Evolutionary conservation across 176 grass and related monocot species (phyloP).

Genomic region (Phoenix roebelenii): DNA sequence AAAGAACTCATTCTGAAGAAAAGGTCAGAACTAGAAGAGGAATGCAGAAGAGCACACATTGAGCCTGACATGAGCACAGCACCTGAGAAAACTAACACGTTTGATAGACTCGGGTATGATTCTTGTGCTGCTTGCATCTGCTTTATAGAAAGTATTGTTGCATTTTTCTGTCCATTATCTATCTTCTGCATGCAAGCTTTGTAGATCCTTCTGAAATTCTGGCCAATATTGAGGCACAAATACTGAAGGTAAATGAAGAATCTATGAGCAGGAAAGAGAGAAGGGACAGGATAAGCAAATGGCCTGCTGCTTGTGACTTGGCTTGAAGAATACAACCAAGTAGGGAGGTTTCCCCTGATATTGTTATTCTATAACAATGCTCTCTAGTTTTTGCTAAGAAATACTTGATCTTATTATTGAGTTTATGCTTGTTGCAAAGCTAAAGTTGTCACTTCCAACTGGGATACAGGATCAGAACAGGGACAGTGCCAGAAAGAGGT

Average conservation of each 20-base stretch:
- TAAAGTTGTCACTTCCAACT: not conserved
- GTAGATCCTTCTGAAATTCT: slow-evolving; percentile 76
- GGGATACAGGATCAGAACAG: not conserved
- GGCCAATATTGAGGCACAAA: slow-evolving; percentile 69
- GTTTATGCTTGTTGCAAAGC: not conserved
- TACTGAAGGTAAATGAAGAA: slow-evolving; percentile 82
- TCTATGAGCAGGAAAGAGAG: slow-evolving; percentile 83
- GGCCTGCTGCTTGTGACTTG: slow-evolving; percentile 79
- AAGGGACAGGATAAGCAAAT: slow-evolving; percentile 89
- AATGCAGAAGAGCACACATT: slow-evolving; percentile 66
- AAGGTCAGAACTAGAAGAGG: slow-evolving; percentile 81
- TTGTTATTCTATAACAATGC: too few relatives aligned
- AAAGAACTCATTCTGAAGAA: slow-evolving; percentile 75
- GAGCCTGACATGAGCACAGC: slow-evolving; percentile 77
- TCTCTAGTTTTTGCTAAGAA: too few relatives aligned
- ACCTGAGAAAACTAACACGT: slow-evolving; percentile 64
- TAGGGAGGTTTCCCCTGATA: slow-evolving; percentile 12
- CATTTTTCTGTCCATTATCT: not conserved
- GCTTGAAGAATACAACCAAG: slow-evolving; percentile 98
- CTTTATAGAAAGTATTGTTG: too few relatives aligned
- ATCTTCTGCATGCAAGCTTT: slow-evolving; percentile 38
- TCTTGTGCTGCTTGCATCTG: slow-evolving; percentile 4
- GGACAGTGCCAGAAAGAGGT: not conserved
- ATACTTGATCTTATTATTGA: too few relatives aligned
- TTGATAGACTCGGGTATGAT: slow-evolving; percentile 75